Conservation (phyloP, 2,329 filamentous ascomycete genomes). For the Teratosphaeria gauchensis region DNA sequence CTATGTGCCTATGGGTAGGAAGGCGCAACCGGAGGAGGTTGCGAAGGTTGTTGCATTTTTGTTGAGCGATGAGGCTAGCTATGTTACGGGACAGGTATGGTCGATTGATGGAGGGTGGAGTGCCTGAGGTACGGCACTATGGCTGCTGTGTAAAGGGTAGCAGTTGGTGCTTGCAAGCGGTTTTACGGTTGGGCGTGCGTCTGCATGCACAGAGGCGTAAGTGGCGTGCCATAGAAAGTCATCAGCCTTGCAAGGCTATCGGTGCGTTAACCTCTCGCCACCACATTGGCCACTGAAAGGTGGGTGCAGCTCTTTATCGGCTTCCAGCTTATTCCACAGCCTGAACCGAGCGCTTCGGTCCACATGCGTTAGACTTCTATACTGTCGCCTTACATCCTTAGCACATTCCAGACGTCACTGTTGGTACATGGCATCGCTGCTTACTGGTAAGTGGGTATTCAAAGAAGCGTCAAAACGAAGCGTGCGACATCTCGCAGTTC, state of each 20-base stretch:
- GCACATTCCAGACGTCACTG: neutral
- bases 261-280: neutral
- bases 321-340: neutral
- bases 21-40: constrained; percentile 23
- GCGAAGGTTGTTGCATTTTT: constrained; percentile 41
- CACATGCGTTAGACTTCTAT: neutral
- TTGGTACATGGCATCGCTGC: neutral
- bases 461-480: neutral
- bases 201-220: neutral
- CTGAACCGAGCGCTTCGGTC: neutral
- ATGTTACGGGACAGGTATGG: constrained; percentile 37
- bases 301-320: neutral
- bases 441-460: neutral
- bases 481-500: neutral
- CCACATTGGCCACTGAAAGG: neutral
- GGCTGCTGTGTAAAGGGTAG: neutral
- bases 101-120: constrained; percentile 36
- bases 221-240: neutral
- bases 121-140: neutral
- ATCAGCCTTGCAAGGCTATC: neutral
- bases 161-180: neutral
- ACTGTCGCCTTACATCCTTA: too few species aligned
- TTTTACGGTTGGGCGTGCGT: neutral
- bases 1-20: constrained; percentile 8
- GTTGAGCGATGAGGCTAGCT: constrained; percentile 36